A percentile compares a stretch with the other conserved stretches of the same genome.
Conservation (phyloP, 2,329 filamentous ascomycete genomes). For the Paracorniculantispora psalliotae region DNA sequence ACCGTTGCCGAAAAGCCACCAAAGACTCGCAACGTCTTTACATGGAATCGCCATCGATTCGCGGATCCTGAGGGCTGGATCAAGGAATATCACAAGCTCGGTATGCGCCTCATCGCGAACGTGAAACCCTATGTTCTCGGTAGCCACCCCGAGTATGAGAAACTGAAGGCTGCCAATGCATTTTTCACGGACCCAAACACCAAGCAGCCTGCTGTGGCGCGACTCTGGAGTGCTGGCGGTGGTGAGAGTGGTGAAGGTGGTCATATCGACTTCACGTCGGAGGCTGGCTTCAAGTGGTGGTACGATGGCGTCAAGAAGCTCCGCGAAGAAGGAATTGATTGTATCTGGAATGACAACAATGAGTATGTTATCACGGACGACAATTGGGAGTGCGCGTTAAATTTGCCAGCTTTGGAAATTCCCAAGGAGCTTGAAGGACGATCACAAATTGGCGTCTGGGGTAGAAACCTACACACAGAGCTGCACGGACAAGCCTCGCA, state of each 20-base stretch:
- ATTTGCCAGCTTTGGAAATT: conserved; percentile 32
- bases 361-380: conserved; percentile 66
- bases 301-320: conserved; percentile 60
- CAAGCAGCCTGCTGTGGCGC: conserved; percentile 48
- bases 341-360: conserved; percentile 77
- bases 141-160: conserved; percentile 62
- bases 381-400: conserved; percentile 57
- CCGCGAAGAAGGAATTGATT: conserved; percentile 60
- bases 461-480: conserved; percentile 64
- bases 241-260: conserved; percentile 65
- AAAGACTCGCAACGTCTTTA: conserved; percentile 66
- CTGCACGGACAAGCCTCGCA: conserved; percentile 67
- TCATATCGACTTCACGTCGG: conserved; percentile 69
- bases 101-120: conserved; percentile 65
- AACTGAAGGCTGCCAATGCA: conserved; percentile 52
- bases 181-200: conserved; percentile 59
- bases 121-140: conserved; percentile 68
- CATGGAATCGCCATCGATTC: conserved; percentile 67
- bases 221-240: conserved; percentile 68
- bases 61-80: conserved; percentile 62
- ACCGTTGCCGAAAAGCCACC: conserved; percentile 62
- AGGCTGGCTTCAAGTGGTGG: conserved; percentile 66
- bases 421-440: conserved; percentile 31
- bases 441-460: conserved; percentile 61
- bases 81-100: conserved; percentile 54